Conservation (phyloP, 1,139 yeast species). For the Candida gigantensis region DNA sequence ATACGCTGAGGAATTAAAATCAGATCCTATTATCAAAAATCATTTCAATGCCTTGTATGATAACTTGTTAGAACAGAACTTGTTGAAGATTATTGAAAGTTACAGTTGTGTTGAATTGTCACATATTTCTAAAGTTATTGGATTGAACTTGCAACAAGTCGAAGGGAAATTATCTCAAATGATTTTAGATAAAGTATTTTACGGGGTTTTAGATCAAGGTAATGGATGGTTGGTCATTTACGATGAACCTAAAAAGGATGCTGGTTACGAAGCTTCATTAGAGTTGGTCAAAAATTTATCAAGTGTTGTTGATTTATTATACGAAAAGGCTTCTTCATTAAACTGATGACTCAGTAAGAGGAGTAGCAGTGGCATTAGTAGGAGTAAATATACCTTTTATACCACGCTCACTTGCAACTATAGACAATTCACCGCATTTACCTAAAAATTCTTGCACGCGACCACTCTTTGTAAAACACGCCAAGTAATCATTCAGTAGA, state of each 20-base stretch:
- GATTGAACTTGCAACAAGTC: conserved; percentile 83
- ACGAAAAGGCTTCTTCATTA: conserved; percentile 87
- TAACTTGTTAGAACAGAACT: conserved; percentile 86
- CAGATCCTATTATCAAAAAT: conserved; percentile 85
- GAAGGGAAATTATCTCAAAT: conserved; percentile 95
- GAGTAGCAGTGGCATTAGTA: no score
- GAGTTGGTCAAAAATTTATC: conserved; percentile 87
- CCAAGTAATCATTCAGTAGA: conserved; percentile 38
- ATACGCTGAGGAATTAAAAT: conserved; percentile 74
- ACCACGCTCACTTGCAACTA: conserved; percentile 46
- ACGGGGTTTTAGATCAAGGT: conserved; percentile 97
- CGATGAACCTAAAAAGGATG: conserved; percentile 86
- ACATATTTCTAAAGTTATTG: conserved; percentile 85
- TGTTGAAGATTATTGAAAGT: conserved; percentile 93
- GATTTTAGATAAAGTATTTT: conserved; percentile 92
- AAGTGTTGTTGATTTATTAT: conserved; percentile 83
- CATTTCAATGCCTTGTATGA: conserved; percentile 94
- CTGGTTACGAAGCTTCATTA: conserved; percentile 84
- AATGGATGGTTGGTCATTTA: conserved; percentile 95
- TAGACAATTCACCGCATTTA: conserved; percentile 58
- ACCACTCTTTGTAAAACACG: conserved; percentile 61
- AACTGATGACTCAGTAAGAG: conserved; percentile 33
- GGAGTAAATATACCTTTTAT: conserved; percentile 25
- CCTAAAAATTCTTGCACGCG: conserved; percentile 62
- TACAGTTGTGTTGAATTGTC: conserved; percentile 91